Percentiles rank a stretch among this genome's conserved stretches.
phyloP scores from a whole-genome alignment of 2,329 filamentous ascomycete genomes.

The Fusarium sp. region DNA sequence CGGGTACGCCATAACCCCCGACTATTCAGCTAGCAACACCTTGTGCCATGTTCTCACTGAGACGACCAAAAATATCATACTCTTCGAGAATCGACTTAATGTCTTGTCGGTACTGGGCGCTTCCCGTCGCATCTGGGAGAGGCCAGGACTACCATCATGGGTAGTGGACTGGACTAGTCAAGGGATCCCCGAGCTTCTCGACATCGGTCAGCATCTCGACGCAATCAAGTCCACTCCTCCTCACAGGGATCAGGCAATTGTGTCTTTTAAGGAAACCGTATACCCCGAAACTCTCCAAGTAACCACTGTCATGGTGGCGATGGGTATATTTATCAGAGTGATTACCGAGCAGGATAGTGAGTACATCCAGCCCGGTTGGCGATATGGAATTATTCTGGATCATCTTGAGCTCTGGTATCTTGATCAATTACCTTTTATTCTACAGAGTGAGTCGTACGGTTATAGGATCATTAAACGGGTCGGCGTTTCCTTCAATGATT shows the following conservation, averaged over 20 bases:
- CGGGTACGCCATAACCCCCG: not conserved
- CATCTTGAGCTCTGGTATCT: not conserved
- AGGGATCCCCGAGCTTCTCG: not conserved
- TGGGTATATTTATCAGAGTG: not conserved
- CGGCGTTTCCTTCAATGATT: too few species aligned
- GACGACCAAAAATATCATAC: slow-evolving; percentile 7
- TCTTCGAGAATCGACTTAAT: not conserved
- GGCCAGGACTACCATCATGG: not conserved
- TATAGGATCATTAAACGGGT: not conserved
- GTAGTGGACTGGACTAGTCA: not conserved
- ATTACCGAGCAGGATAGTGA: not conserved
- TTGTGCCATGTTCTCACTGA: not conserved
- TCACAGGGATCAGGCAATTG: not conserved
- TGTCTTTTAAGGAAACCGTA: not conserved
- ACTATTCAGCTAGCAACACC: not conserved
- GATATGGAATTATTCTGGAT: too few species aligned
- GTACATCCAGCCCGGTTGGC: too few species aligned
- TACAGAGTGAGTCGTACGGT: not conserved
- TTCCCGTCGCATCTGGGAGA: too few species aligned
- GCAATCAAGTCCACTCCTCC: not conserved
- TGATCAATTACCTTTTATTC: not conserved
- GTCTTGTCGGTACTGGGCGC: not conserved
- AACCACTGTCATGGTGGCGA: not conserved
- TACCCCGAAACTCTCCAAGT: not conserved
- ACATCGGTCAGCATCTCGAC: not conserved